Evolutionary conservation across 2,329 filamentous ascomycete species (phyloP), one percentile per base, ranked within the genome.

Genomic region (Aspergillus sp.): DNA sequence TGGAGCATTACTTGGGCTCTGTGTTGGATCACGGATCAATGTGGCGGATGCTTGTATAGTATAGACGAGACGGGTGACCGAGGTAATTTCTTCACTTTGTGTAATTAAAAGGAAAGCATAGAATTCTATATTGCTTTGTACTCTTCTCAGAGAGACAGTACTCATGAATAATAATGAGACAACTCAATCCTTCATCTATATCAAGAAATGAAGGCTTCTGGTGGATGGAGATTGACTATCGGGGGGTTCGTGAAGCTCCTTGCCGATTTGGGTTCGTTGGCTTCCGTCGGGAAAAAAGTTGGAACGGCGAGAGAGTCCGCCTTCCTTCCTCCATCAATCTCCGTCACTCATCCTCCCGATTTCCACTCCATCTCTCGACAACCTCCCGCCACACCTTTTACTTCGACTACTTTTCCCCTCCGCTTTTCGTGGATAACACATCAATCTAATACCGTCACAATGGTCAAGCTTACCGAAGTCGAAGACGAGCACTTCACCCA

Each of bases 391-490:
- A 46, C 44, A 13, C 16, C 29, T 29, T 25, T 32, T 40, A 55
- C 48, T 56, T 50, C 46, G 45, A 49, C 42, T 36, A 49, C 36
- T 43, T 40, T 45, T 53, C 52, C 43, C 49, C 14, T 34, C 34
- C 25, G 34, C 17, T 25, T 46, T 44, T 36, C 47, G 54, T 29
- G 6, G 7, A 32, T 21, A 38, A 53, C 46, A 21, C 46, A 47
- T 53, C 44, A 45, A 42, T 53, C 47, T 23, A 55, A 43, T 42
- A 58, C 61, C 59, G 58, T 57, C 66, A 73, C 75, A 66, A 97
- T 97, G 93, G 93, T 97, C 75, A 91, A 93, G 77, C 89, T 97
- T 71, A 89, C 91, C 71, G 93, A 97, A 81, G 93, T 97, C 70
- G 88, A 95, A 72, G 93, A 97, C 73, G 92, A 97, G 82, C 89